Evolutionary conservation across 768 basidiomycete genomes (phyloP).

Genomic region (Imleria badia): DNA sequence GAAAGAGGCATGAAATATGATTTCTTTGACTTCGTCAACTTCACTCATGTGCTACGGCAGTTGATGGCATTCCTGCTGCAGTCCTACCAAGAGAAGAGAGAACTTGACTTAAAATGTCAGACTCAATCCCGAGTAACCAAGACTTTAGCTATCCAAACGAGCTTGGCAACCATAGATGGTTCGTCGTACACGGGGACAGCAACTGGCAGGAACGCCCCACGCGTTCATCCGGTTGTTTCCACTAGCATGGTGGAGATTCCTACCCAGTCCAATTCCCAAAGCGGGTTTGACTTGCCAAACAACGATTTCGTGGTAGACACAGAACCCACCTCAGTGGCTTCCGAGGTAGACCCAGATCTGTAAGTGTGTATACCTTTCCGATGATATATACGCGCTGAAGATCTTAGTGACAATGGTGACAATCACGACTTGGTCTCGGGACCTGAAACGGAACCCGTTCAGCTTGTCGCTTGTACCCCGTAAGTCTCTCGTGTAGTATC

Average conservation of each 20-base stretch:
- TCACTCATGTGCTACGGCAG: conserved; percentile 10
- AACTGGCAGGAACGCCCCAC: background rate
- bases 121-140: conserved; percentile 2
- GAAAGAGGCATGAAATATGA: conserved; percentile 19
- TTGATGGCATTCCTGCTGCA: conserved; percentile 25
- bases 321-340: background rate
- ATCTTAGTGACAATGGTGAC: background rate
- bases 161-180: background rate
- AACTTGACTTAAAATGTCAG: conserved; percentile 6
- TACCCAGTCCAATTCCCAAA: background rate
- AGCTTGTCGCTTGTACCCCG: conserved; percentile 16
- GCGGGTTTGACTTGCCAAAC: background rate
- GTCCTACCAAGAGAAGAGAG: conserved; percentile 24
- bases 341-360: conserved; percentile 4
- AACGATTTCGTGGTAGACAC: background rate
- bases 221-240: background rate
- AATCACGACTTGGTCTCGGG: background rate
- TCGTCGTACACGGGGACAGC: background rate
- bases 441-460: background rate
- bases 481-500: conserved; percentile 4
- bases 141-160: conserved; percentile 25
- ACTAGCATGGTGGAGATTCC: background rate
- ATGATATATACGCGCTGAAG: background rate
- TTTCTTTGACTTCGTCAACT: background rate
- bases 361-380: conserved; percentile 1